Base-by-base conservation (phyloP, 768 basidiomycete species). In the Gymnopilus dilepis region DNA sequence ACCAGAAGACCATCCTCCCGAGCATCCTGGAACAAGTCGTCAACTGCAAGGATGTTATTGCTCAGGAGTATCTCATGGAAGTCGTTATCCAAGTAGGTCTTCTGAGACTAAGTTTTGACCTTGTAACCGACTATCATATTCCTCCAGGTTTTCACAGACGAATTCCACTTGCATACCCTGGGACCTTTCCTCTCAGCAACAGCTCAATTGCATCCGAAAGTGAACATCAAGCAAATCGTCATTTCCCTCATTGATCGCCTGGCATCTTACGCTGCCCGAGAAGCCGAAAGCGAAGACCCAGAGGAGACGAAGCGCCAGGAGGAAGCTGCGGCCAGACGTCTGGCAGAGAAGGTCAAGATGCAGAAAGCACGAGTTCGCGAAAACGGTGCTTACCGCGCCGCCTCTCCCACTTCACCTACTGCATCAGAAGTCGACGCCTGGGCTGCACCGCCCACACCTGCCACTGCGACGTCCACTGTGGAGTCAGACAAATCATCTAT, bases 51-150 rank as follows among this genome's bases (percentile, higher is more conserved):
- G 97, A 99, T 72, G 92, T 96, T 45, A 99, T 99, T 62, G 97
- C 97, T 0, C 97, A 99, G 74, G 97, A 99, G 73, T 99, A 99
- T 74, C 75, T 99, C 47, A 99, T 99, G 97, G 97, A 99, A 74
- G 97, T 99, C 9, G 95, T 99, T 63, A 99, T 99, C 66, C 97
- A 99, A 83, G 94, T 92, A 60, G 34, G 84, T 12, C 19, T 28
- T 8, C 24, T 26, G 24, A 30, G 11, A 19, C 51, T 9, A 40
- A 15, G 13, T 37, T 48, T 13, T 4, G n/a, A 11, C 24, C 11
- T n/a, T 33, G 48, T 30, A 28, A 4, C 45, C 65, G 22, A 66
- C 13, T 63, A 50, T 41, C 28, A 13, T 55, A 26, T 56, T 24
- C 13, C n/a, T 6, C 13, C 45, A 95, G 93, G 97, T 99, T 17